These are phyloP conservation scores for Fusarium palustre DNA, from an alignment of 2,329 filamentous ascomycete genomes.

Conservation along the genomic window DNA sequence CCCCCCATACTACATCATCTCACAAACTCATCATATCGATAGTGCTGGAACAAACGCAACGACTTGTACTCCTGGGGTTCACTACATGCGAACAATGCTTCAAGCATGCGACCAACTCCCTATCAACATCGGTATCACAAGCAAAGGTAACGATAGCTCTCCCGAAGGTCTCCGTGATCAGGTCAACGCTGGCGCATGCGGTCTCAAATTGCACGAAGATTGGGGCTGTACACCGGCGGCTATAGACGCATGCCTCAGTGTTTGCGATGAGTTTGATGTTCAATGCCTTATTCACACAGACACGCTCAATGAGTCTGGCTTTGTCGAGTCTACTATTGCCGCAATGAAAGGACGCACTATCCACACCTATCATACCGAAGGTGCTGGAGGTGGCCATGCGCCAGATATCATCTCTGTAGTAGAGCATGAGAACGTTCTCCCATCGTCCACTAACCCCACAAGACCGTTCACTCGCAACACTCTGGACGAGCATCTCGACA, in stretches of 20 bases:
- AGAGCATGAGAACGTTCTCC: conserved; percentile 87
- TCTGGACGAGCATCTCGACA: conserved; percentile 95
- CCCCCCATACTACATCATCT: neutral
- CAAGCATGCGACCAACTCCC: conserved; percentile 86
- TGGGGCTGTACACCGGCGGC: conserved; percentile 93
- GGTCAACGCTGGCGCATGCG: conserved; percentile 84
- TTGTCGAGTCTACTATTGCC: conserved; percentile 90
- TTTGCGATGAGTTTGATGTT: conserved; percentile 92
- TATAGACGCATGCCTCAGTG: conserved; percentile 85
- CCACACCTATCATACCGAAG: conserved; percentile 97
- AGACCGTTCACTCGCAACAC: conserved; percentile 92
- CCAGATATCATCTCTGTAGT: conserved; percentile 97
- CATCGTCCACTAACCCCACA: conserved; percentile 92
- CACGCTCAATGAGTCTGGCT: conserved; percentile 96
- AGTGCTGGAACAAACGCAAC: conserved; percentile 91
- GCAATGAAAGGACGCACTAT: conserved; percentile 89
- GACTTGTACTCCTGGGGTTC: conserved; percentile 89
- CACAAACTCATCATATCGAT: conserved; percentile 22
- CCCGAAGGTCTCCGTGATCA: conserved; percentile 80
- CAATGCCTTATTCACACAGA: conserved; percentile 97
- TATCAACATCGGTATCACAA: conserved; percentile 89
- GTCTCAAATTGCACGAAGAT: conserved; percentile 95
- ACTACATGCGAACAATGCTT: conserved; percentile 88
- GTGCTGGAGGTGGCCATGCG: conserved; percentile 92
- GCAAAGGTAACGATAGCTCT: conserved; percentile 90